Conservation (phyloP, 2,329 filamentous ascomycete species). For the Elsinoe batatas region DNA sequence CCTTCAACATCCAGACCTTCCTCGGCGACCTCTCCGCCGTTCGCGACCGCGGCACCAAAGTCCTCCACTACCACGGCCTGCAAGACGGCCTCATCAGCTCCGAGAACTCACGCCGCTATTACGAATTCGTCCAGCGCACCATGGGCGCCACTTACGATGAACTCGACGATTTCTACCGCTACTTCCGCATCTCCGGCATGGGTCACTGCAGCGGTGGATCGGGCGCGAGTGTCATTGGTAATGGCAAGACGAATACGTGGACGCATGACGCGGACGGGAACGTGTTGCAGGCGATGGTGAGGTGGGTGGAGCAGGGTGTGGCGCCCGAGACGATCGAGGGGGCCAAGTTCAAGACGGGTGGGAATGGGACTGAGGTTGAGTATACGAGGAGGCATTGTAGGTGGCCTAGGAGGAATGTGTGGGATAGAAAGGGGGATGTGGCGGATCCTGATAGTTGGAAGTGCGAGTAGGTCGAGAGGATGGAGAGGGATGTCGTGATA, state of each 20-base stretch:
- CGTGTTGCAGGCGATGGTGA: constrained; percentile 25
- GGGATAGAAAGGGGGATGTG: constrained; percentile 20
- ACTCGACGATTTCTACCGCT: constrained; percentile 37
- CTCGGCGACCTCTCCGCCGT: constrained; percentile 30
- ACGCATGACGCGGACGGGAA: constrained; percentile 27
- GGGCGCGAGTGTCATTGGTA: constrained; percentile 39
- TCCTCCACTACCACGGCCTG: constrained; percentile 36
- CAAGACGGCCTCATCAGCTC: constrained; percentile 37
- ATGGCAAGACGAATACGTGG: constrained; percentile 26
- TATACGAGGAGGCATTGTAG: constrained; percentile 36
- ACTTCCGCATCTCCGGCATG: constrained; percentile 45
- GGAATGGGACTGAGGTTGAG: constrained; percentile 31
- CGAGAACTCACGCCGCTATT: constrained; percentile 39
- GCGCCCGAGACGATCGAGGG: constrained; percentile 25
- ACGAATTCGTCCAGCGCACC: constrained; percentile 35
- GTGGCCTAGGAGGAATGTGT: constrained; percentile 16
- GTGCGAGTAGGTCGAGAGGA: constrained; percentile 15
- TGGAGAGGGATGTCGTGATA: no score
- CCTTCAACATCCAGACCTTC: constrained; percentile 28
- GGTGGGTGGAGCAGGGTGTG: constrained; percentile 27
- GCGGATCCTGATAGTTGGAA: constrained; percentile 22
- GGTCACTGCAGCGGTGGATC: constrained; percentile 40
- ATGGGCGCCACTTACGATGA: constrained; percentile 23
- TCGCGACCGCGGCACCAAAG: constrained; percentile 33
- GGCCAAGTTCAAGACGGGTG: neutral